These are phyloP conservation scores for Polytrichum commune DNA, from an alignment of 225 moss, liverwort and hornwort species.

Conservation along the genomic window DNA sequence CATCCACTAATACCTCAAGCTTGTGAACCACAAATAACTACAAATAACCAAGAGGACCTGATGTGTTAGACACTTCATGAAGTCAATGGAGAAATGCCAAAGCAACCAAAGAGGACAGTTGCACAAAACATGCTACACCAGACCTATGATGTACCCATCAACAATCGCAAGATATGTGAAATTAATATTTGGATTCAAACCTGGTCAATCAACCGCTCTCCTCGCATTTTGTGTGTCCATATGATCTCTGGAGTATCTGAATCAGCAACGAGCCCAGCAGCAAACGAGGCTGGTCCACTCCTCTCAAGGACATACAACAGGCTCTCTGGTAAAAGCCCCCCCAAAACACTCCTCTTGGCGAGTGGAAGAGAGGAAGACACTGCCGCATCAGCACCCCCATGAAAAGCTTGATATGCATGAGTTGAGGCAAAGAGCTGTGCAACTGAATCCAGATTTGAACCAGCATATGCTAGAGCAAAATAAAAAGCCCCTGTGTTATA, in stretches of 20 bases:
- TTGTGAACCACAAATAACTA: no score
- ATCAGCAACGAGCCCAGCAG: conserved; percentile 78
- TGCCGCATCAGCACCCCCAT: conserved; percentile 94
- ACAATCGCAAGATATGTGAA: not conserved
- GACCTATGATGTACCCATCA: no score
- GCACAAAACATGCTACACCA: no score
- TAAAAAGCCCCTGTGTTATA: conserved; percentile 91
- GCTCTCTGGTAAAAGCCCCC: conserved; percentile 85
- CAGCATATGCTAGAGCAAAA: conserved; percentile 86
- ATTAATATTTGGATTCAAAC: conserved; percentile 14
- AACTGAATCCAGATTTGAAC: conserved; percentile 81
- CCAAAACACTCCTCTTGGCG: conserved; percentile 86
- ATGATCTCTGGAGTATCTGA: conserved; percentile 92
- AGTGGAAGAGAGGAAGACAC: conserved; percentile 89
- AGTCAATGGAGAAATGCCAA: no score
- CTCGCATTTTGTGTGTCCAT: conserved; percentile 95
- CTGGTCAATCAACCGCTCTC: conserved; percentile 91
- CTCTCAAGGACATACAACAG: conserved; percentile 86
- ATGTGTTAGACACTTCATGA: no score
- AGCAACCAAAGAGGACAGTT: no score
- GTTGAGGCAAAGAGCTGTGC: conserved; percentile 85
- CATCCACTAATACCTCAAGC: no score
- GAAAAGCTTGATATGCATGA: conserved; percentile 85
- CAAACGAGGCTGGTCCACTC: conserved; percentile 81
- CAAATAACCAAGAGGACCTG: no score